These are phyloP conservation scores for Skeletonema costatum DNA, from an alignment of 108 stramenopile genomes.

Conservation along the genomic window DNA sequence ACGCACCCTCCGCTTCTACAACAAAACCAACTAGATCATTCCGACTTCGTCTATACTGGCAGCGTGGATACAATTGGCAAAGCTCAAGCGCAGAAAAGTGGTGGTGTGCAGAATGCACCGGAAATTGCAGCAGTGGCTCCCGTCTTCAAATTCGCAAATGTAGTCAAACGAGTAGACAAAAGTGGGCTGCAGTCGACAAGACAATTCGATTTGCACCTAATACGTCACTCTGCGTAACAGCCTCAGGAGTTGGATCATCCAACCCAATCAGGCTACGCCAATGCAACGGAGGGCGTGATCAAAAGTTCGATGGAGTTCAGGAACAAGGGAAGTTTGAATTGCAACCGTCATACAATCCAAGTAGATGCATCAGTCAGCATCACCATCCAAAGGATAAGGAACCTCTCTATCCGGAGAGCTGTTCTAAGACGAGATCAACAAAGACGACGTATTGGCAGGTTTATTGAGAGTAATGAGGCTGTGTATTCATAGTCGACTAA, in stretches of 20 bases:
- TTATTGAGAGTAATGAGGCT: not conserved
- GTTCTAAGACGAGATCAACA: slow-evolving; percentile 9
- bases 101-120: slow-evolving; percentile 21
- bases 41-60: slow-evolving; percentile 17
- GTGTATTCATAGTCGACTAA: too few species aligned
- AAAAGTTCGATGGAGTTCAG: slow-evolving; percentile 7
- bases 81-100: slow-evolving; percentile 1
- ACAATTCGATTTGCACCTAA: slow-evolving; percentile 19
- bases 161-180: not conserved
- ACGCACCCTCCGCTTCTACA: not conserved
- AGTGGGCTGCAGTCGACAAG: slow-evolving; percentile 15
- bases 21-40: slow-evolving; percentile 5
- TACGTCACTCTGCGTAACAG: slow-evolving; percentile 3
- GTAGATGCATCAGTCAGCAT: slow-evolving; percentile 16
- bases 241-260: slow-evolving; percentile 2
- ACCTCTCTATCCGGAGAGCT: slow-evolving; percentile 4
- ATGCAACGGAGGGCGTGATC: slow-evolving; percentile 8
- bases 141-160: slow-evolving; percentile 11
- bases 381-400: slow-evolving; percentile 22
- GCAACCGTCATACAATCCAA: not conserved
- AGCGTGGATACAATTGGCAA: slow-evolving; percentile 23
- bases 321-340: slow-evolving; percentile 9
- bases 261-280: slow-evolving; percentile 2
- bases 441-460: slow-evolving; percentile 23
- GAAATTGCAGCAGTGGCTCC: not conserved